Evolutionary conservation across 108 stramenopile species (phyloP).

Genomic region (Stephanodiscus triporus): DNA sequence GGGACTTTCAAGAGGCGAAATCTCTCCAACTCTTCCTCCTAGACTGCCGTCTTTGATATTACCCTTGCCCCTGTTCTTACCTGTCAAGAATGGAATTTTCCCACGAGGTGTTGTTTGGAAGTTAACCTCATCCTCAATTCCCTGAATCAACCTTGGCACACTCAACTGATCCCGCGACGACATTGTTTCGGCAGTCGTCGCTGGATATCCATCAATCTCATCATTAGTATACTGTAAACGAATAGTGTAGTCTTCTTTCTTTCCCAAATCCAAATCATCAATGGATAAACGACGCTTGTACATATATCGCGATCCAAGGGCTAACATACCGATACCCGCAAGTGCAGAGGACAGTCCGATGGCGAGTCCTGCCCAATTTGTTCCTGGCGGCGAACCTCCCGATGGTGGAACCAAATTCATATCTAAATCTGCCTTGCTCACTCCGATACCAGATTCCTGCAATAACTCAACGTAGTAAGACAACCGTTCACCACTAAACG

Average conservation of each 20-base stretch:
- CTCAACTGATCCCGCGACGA: constrained; percentile 10
- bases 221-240: constrained; percentile 22
- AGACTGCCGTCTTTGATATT: constrained; percentile 7
- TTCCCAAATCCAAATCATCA: constrained; percentile 20
- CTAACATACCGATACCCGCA: constrained; percentile 24
- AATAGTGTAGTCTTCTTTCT: constrained; percentile 15
- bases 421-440: background rate
- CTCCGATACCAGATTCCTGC: constrained; percentile 22
- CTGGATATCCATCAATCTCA: constrained; percentile 28
- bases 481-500: constrained; percentile 24
- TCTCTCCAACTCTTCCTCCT: background rate
- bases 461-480: constrained; percentile 36
- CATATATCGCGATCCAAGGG: constrained; percentile 1
- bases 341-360: constrained; percentile 13
- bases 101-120: constrained; percentile 6
- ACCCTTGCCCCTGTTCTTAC: constrained; percentile 9
- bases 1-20: constrained; percentile 40
- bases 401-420: background rate
- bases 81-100: constrained; percentile 5
- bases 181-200: constrained; percentile 3
- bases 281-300: constrained; percentile 4
- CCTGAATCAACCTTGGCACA: constrained; percentile 15
- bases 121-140: constrained; percentile 10
- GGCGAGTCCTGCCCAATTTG: constrained; percentile 3
- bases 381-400: no score